A percentile compares a stretch with the other conserved stretches of the same genome.
Evolutionary conservation across 2,329 filamentous ascomycete genomes (phyloP).

Genomic region (Neonectria neomacrospora): DNA sequence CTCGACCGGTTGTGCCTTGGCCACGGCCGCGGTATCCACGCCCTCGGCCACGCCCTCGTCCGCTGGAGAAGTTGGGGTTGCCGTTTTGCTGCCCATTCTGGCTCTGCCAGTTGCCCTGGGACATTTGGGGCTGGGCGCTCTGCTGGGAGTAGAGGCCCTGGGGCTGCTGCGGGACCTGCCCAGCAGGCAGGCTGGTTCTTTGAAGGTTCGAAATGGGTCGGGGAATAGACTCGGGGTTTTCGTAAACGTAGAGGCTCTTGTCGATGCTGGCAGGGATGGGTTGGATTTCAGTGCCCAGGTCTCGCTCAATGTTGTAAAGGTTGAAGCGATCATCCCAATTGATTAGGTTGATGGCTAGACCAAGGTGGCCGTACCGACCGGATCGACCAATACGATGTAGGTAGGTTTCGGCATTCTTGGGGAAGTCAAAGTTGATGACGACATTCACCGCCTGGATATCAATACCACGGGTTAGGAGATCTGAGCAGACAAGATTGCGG

Average conservation of each 20-base stretch:
- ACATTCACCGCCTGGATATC: slow-evolving; percentile 99
- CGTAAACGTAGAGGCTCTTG: slow-evolving; percentile 98
- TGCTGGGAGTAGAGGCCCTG: slow-evolving; percentile 41
- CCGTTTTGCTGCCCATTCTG: slow-evolving; percentile 53
- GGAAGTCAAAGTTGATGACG: slow-evolving; percentile 99
- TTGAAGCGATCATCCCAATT: slow-evolving; percentile 99
- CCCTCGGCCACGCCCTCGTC: slow-evolving; percentile 53
- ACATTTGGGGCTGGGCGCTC: slow-evolving; percentile 48
- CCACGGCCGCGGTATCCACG: slow-evolving; percentile 54
- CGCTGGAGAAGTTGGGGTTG: slow-evolving; percentile 48
- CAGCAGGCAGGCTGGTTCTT: slow-evolving; percentile 43
- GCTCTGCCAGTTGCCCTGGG: slow-evolving; percentile 56
- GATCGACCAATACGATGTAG: slow-evolving; percentile 98
- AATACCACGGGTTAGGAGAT: slow-evolving; percentile 96
- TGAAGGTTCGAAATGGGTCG: slow-evolving; percentile 73
- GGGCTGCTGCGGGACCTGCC: slow-evolving; percentile 47
- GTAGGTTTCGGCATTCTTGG: slow-evolving; percentile 99
- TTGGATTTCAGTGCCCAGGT: slow-evolving; percentile 96
- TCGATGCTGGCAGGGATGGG: slow-evolving; percentile 95
- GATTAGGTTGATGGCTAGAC: slow-evolving; percentile 98
- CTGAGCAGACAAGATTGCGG: slow-evolving; percentile 97
- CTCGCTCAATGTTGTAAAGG: slow-evolving; percentile 97
- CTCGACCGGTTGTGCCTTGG: slow-evolving; percentile 48
- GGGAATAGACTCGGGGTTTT: slow-evolving; percentile 93
- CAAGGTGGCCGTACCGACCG: slow-evolving; percentile 94